These are phyloP conservation scores for Plasmodium inui DNA, from an alignment of 169 alveolate genomes.

Conservation along the genomic window DNA sequence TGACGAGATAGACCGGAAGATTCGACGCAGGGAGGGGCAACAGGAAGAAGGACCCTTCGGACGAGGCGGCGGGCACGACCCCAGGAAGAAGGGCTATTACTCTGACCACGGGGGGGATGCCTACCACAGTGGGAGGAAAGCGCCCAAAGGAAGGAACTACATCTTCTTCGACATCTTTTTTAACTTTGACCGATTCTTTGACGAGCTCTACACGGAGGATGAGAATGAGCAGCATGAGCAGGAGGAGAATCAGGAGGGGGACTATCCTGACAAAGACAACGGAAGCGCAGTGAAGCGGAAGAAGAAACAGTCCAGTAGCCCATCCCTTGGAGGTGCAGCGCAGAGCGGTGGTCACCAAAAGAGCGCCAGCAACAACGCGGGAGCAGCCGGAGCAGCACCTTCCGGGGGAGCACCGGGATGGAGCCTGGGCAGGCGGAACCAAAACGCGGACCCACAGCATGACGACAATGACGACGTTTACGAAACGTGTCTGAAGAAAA, in stretches of 20 bases:
- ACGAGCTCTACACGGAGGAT: constrained; percentile 17
- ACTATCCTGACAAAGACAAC: not conserved
- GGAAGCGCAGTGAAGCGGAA: not conserved
- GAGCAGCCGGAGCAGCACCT: not conserved
- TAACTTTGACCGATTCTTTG: constrained; percentile 52
- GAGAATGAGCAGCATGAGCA: not conserved
- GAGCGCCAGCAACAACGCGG: not conserved
- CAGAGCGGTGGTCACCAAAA: not conserved
- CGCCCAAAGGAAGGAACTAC: not conserved
- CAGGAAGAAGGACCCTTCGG: too few species aligned
- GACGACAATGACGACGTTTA: constrained; percentile 13
- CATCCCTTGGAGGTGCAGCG: not conserved
- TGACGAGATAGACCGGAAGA: constrained; percentile 32
- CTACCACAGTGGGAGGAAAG: not conserved
- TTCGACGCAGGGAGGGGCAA: not conserved
- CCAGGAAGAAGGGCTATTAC: not conserved
- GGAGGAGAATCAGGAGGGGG: not conserved
- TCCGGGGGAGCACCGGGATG: not conserved
- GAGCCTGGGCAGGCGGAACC: not conserved
- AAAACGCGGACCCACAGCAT: not conserved
- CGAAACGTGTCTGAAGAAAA: constrained; percentile 53
- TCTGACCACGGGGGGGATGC: not conserved
- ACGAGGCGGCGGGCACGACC: too few species aligned
- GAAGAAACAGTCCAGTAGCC: not conserved
- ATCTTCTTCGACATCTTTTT: constrained; percentile 54